Base-by-base conservation (phyloP, 2,329 filamentous ascomycete genomes). In the Calonectria henricotiae region DNA sequence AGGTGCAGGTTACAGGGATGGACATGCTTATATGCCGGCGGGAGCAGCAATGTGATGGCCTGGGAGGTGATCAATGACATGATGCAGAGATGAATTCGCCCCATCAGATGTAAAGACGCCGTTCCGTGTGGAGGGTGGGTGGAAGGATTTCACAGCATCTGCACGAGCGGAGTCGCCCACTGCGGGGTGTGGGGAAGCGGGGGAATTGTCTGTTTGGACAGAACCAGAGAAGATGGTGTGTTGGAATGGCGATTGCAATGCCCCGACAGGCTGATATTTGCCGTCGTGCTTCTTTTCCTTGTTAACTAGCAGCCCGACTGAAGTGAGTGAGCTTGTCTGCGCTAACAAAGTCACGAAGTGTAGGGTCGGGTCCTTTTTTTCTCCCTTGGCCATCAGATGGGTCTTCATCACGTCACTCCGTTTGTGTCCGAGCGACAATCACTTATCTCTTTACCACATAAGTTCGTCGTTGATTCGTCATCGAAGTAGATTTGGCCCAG, bases 141-240 rank as follows among this genome's bases (percentile, higher is more conserved):
- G 39, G 49, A 41, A 66, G 43, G 60, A 68, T 58, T 62, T 47
- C 47, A 63, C 58, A 39, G 23, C 65, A 47, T 65, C 51, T 65
- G 67, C 67, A 65, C 12, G 39, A 49, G 67, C 62, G 67, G 67
- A 69, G 67, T 62, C 62, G 30, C 62, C n/a, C 61, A 65, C 23
- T 46, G 67, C 62, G 67, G 67, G 67, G 62, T 69, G 67, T 65
- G 67, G 67, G 62, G 67, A 69, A 66, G 67, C 67, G 54, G 54
- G 44, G 30, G 55, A 58, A 44, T 47, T 30, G 8, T 41, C 25
- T 37, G 43, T 43, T 64, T 47, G 17, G 47, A 64, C 27, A 17
- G 46, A 25, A 46, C 20, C 25, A 32, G 25, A 49, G 32, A 9
- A 47, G 41, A 32, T 27, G 51, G 61, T 30, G 51, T 25, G 27